phyloP scores from a whole-genome alignment of 768 basidiomycete species.

The Trametes villosa region DNA sequence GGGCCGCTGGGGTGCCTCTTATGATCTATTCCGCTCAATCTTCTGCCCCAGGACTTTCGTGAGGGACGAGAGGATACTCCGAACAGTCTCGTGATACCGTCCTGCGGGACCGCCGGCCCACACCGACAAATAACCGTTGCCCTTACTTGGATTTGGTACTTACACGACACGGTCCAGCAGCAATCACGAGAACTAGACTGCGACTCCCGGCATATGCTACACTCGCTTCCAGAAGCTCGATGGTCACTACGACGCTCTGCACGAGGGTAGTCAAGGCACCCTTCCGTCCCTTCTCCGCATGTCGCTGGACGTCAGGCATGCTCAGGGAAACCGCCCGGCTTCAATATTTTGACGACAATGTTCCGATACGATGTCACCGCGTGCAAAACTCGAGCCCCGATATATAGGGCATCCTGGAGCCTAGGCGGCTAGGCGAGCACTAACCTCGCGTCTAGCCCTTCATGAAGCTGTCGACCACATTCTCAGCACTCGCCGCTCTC shows the following conservation, averaged over 20 bases:
- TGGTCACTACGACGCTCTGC: neutral
- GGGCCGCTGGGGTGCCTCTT: too few species aligned
- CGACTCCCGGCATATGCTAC: neutral
- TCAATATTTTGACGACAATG: conserved; percentile 12
- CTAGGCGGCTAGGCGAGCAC: neutral
- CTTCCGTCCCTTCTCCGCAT: conserved; percentile 2
- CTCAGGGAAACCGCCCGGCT: neutral
- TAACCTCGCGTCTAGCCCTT: neutral
- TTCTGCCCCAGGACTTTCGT: neutral
- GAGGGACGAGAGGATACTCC: too few species aligned
- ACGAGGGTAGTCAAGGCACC: neutral
- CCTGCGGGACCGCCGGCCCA: neutral
- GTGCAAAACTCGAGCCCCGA: neutral
- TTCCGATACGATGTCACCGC: neutral
- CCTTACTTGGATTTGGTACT: neutral
- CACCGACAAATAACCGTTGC: conserved; percentile 12
- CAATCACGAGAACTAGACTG: neutral
- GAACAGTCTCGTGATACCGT: neutral
- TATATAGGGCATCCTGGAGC: neutral
- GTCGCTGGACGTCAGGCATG: neutral
- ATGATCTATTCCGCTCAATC: too few species aligned
- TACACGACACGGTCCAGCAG: neutral
- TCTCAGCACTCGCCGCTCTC: conserved; percentile 35
- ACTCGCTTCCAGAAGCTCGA: neutral
- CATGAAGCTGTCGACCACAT: conserved; percentile 31